A percentile compares a stretch with the other conserved stretches of the same genome.
phyloP scores from a whole-genome alignment of 257 asterid species.

The Petrea volubilis region DNA sequence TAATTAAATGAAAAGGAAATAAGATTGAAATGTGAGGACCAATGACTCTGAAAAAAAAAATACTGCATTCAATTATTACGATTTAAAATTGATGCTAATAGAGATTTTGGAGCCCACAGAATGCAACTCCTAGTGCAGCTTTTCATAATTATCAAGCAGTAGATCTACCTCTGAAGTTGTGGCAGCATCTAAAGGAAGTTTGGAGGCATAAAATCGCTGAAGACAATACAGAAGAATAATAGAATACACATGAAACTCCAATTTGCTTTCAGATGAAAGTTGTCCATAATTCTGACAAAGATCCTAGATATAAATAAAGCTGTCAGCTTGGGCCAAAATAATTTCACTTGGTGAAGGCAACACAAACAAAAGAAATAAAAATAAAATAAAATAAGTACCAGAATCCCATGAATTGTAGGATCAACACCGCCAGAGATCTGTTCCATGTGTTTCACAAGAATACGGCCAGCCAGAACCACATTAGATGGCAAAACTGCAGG shows the following conservation, averaged over 20 bases:
- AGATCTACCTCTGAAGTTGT: conserved; percentile 59
- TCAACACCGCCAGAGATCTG: conserved; percentile 36
- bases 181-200: conserved; percentile 53
- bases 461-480: conserved; percentile 86
- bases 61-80: background rate
- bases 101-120: background rate
- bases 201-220: conserved; percentile 49
- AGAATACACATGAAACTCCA: conserved; percentile 85
- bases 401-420: conserved; percentile 35
- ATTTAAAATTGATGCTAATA: background rate
- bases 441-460: conserved; percentile 62
- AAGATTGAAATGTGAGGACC: background rate
- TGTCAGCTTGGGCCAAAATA: conserved; percentile 31
- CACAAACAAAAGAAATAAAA: conserved; percentile 10
- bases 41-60: conserved; percentile 4
- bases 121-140: background rate
- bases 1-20: background rate
- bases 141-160: conserved; percentile 9
- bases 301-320: conserved; percentile 50
- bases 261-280: conserved; percentile 66
- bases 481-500: conserved; percentile 84
- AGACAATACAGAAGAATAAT: conserved; percentile 70
- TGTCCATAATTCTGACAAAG: conserved; percentile 77
- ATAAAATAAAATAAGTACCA: conserved; percentile 38
- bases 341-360: conserved; percentile 16